Evolutionary conservation across 2,329 filamentous ascomycete species (phyloP).

Genomic region (Trichoderma semiorbis): DNA sequence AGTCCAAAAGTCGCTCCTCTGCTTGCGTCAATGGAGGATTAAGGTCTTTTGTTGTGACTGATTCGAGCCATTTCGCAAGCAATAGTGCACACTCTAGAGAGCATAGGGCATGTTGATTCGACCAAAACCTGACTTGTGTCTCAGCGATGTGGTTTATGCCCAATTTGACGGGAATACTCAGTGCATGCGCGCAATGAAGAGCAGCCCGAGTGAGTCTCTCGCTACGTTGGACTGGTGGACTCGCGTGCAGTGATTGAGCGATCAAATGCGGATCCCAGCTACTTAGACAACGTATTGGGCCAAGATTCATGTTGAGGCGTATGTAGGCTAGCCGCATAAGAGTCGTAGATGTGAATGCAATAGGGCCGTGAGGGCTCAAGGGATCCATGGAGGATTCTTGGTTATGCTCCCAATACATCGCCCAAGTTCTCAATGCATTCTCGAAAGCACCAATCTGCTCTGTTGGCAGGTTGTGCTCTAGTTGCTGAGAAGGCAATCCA

Average conservation of each 20-base stretch:
- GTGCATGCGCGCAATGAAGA: background rate
- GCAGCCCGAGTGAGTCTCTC: background rate
- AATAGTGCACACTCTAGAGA: background rate
- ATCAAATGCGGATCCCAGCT: background rate
- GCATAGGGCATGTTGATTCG: background rate
- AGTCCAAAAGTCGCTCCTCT: background rate
- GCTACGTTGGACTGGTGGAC: background rate
- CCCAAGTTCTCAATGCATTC: background rate
- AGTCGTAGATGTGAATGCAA: background rate
- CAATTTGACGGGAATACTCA: background rate
- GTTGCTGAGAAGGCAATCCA: background rate
- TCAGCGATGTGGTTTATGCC: background rate
- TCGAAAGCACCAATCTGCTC: background rate
- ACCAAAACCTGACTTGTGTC: background rate
- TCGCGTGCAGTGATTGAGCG: background rate
- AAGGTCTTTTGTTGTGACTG: background rate
- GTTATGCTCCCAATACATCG: background rate
- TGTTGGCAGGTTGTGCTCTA: background rate
- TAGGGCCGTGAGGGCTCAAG: background rate
- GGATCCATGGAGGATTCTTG: constrained; percentile 1
- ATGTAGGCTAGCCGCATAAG: background rate
- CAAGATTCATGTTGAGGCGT: background rate
- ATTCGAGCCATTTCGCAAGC: background rate
- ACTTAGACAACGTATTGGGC: background rate
- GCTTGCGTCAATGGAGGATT: background rate